Conservation (phyloP, 768 basidiomycete species). For the Erythrobasidium yunnanense region DNA sequence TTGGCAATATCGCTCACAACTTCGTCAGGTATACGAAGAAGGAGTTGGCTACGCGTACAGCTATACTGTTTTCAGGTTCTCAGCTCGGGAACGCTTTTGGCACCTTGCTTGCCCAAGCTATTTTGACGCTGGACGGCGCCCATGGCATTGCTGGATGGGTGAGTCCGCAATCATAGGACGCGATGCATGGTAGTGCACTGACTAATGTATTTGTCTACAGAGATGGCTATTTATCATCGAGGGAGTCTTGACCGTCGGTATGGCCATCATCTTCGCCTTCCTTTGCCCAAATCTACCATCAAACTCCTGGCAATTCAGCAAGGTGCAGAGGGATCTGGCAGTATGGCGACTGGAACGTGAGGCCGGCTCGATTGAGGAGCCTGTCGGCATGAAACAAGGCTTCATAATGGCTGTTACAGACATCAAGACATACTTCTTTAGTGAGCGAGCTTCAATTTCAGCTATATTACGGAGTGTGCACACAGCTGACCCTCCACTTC, state of each 20-base stretch:
- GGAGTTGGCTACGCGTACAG: constrained; percentile 60
- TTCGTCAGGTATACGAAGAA: constrained; percentile 61
- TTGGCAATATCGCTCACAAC: too few relatives aligned
- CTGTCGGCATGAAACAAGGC: not conserved
- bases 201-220: too few relatives aligned
- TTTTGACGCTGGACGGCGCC: constrained; percentile 61
- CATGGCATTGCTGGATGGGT: constrained; percentile 61
- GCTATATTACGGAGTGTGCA: too few relatives aligned
- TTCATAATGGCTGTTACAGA: constrained; percentile 29
- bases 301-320: constrained; percentile 35
- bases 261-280: constrained; percentile 48
- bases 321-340: constrained; percentile 37
- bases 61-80: constrained; percentile 48
- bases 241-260: constrained; percentile 44
- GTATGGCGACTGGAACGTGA: constrained; percentile 41
- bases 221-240: too few relatives aligned
- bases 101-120: constrained; percentile 37
- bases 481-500: too few relatives aligned
- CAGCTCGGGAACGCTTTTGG: constrained; percentile 70
- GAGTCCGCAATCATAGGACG: constrained; percentile 24
- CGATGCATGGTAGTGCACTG: too few relatives aligned
- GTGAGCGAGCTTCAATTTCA: too few relatives aligned
- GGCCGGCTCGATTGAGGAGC: constrained; percentile 34
- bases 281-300: constrained; percentile 61
- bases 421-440: constrained; percentile 55